These are phyloP conservation scores for Neocatenulostroma microsporum DNA, from an alignment of 2,329 filamentous ascomycete genomes.

Conservation along the genomic window DNA sequence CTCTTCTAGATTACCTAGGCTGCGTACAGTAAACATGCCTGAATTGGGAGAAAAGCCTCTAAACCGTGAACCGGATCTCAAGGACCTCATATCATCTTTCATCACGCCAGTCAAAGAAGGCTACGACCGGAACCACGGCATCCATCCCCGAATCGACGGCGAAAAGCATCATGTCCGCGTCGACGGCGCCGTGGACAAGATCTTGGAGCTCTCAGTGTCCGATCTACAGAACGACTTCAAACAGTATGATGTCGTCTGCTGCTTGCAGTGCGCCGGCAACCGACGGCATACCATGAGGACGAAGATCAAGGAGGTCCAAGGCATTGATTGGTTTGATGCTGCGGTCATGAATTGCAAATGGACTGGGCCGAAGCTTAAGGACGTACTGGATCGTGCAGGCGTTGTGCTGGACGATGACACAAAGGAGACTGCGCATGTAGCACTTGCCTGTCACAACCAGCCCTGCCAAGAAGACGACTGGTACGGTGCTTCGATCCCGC, in stretches of 20 bases:
- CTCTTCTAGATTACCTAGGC: too few relatives aligned
- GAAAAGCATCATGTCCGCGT: conserved; percentile 37
- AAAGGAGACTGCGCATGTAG: conserved; percentile 45
- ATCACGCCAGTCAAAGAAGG: conserved; percentile 39
- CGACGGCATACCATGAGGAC: conserved; percentile 55
- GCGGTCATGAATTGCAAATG: conserved; percentile 55
- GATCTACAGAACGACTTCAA: conserved; percentile 42
- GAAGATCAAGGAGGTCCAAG: conserved; percentile 50
- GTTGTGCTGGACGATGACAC: conserved; percentile 29
- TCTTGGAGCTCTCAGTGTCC: conserved; percentile 39
- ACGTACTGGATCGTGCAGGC: conserved; percentile 44
- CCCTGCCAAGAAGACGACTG: conserved; percentile 50
- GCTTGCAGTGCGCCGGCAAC: conserved; percentile 55
- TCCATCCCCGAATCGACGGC: conserved; percentile 20
- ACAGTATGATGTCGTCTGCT: conserved; percentile 50
- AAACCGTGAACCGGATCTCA: conserved; percentile 41
- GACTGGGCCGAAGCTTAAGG: conserved; percentile 46
- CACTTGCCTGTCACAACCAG: conserved; percentile 48
- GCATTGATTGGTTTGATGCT: conserved; percentile 54
- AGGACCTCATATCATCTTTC: conserved; percentile 42
- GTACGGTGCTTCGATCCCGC: conserved; percentile 51
- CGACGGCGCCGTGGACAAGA: conserved; percentile 42
- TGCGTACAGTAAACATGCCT: too few relatives aligned
- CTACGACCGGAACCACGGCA: conserved; percentile 43
- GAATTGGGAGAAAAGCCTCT: conserved; percentile 35